Percentiles rank a stretch among this genome's conserved stretches.
Conservation (phyloP, 805 yeast species). For the Metschnikowia reukaufii region DNA sequence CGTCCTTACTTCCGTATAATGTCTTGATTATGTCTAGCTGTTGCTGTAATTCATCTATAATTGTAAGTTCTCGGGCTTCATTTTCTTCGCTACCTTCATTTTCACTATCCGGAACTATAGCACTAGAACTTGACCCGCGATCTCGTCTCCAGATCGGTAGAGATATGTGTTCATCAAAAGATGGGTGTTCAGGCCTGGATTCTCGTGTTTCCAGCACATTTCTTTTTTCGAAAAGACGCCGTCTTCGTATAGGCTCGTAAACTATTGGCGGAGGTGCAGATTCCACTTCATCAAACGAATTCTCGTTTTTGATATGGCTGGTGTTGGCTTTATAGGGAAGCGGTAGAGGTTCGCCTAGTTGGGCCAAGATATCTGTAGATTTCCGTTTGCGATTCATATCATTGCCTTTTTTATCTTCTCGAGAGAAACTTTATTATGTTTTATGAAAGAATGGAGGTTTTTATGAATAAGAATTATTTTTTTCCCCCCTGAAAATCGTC, state of each 20-base stretch:
- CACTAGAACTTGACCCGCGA: neutral
- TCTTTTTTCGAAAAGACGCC: constrained; percentile 5
- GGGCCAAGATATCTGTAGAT: constrained; percentile 18
- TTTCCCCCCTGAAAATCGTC: neutral
- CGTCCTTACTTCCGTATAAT: constrained; percentile 7
- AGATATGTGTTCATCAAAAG: constrained; percentile 4
- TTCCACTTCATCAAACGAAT: neutral
- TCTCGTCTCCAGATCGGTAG: constrained; percentile 17
- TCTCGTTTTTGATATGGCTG: constrained; percentile 9
- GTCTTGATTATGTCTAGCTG: constrained; percentile 10
- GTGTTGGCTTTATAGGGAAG: constrained; percentile 29
- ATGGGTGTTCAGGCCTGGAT: neutral
- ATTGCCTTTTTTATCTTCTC: constrained; percentile 2
- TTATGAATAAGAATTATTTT: neutral
- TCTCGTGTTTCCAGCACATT: neutral
- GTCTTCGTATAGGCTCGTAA: constrained; percentile 8
- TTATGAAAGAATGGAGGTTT: neutral
- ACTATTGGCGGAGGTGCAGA: neutral
- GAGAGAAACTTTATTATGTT: neutral
- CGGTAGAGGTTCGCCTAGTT: constrained; percentile 39
- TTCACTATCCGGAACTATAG: neutral
- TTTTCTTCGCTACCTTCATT: neutral
- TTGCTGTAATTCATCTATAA: constrained; percentile 13
- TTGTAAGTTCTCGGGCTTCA: constrained; percentile 1
- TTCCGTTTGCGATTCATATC: constrained; percentile 20